These are phyloP conservation scores for Lophium mytilinum DNA, from an alignment of 495 filamentous ascomycete genomes.

Conservation along the genomic window DNA sequence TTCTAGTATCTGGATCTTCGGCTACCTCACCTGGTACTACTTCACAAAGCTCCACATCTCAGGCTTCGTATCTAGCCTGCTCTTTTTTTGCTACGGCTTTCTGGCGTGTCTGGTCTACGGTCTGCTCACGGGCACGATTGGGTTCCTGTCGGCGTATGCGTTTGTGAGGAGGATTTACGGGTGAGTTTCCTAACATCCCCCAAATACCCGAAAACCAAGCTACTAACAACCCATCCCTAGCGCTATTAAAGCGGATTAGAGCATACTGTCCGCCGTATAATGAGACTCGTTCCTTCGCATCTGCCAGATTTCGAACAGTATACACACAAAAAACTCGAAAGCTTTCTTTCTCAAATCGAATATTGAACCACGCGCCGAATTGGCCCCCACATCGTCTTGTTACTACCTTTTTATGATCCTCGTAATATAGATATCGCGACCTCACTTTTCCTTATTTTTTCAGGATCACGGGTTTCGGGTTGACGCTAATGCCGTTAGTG, in stretches of 20 bases:
- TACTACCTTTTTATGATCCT: too few species aligned
- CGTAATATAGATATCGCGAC: too few species aligned
- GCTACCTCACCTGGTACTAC: conserved; percentile 85
- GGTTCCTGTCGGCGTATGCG: conserved; percentile 78
- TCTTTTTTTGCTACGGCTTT: conserved; percentile 81
- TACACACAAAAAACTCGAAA: too few species aligned
- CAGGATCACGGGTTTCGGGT: too few species aligned
- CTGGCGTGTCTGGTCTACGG: conserved; percentile 81
- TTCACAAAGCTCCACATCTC: conserved; percentile 72
- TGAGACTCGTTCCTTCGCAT: too few species aligned
- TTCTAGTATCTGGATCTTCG: conserved; percentile 76
- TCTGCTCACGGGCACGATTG: conserved; percentile 76
- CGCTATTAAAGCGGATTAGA: neutral
- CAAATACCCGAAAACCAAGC: neutral
- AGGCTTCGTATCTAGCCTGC: conserved; percentile 68
- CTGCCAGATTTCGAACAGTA: too few species aligned
- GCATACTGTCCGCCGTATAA: too few species aligned
- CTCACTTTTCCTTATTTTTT: too few species aligned
- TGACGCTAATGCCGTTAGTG: too few species aligned
- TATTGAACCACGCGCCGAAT: too few species aligned
- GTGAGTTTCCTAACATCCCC: neutral
- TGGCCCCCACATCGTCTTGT: too few species aligned
- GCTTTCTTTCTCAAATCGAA: too few species aligned
- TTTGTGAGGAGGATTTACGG: conserved; percentile 88
- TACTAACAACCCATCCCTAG: neutral